Conservation (phyloP, 495 filamentous ascomycete species). For the Daldinia grandis region DNA sequence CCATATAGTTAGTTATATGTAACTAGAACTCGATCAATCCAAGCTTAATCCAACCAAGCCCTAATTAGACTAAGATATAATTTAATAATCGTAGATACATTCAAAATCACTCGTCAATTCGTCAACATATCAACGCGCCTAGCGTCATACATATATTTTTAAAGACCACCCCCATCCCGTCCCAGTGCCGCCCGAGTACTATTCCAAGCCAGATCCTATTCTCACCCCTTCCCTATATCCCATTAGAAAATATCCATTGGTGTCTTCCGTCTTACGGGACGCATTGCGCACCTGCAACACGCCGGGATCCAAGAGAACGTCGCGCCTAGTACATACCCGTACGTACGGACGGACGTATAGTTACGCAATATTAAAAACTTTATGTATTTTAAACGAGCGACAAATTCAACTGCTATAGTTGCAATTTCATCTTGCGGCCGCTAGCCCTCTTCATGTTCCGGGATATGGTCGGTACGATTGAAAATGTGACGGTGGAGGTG, state of each 20-base stretch:
- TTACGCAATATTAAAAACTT: neutral
- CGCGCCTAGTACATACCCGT: slow-evolving; percentile 5
- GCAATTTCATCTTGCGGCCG: neutral
- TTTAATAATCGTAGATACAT: neutral
- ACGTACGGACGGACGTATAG: too few species aligned
- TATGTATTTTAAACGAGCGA: neutral
- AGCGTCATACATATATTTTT: slow-evolving; percentile 9
- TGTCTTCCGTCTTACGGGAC: slow-evolving; percentile 35
- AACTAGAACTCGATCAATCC: neutral
- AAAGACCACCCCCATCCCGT: neutral
- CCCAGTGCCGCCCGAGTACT: neutral
- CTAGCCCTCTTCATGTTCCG: slow-evolving; percentile 28
- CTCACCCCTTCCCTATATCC: neutral
- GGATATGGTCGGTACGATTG: slow-evolving; percentile 43
- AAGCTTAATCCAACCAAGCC: neutral
- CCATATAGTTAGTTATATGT: neutral
- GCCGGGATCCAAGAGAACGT: slow-evolving; percentile 25
- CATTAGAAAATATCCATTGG: slow-evolving; percentile 29
- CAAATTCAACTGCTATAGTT: neutral
- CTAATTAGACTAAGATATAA: neutral
- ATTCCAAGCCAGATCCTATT: neutral
- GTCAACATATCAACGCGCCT: slow-evolving; percentile 18
- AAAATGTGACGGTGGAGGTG: slow-evolving; percentile 41
- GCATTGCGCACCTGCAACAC: slow-evolving; percentile 22
- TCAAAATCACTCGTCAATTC: slow-evolving; percentile 13